Base-by-base conservation (phyloP, 495 filamentous ascomycete genomes). In the Penicillium paxilli region DNA sequence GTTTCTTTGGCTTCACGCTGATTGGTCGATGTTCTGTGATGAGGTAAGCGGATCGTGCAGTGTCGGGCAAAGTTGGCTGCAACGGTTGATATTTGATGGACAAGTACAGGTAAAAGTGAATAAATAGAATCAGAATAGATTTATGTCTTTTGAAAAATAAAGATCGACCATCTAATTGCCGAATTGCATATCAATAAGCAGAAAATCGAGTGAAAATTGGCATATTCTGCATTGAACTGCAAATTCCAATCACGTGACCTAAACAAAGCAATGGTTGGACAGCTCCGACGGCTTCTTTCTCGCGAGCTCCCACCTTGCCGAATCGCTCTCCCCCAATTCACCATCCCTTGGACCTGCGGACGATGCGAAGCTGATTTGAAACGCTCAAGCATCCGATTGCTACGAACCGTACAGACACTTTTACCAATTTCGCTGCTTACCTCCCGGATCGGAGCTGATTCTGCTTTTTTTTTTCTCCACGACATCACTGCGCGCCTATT, bases 1-100 rank as follows among this genome's bases (percentile, higher is more conserved):
- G 63, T 59, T 58, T 67, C 64, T 69, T 70, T 72, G 54, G 51
- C 56, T 16, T 20, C 47, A 22, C 32, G 44, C 49, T 72, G 66
- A 72, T 72, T 72, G 67, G 69, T 24, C 35, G 45, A 40, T n/a
- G n/a, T 26, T 1, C 2, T 5, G 1, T 42, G 55, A 22, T 67
- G 54, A 67, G 22, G 52, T 66, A 49, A 68, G 19, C 53, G 17
- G 12, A 20, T 11, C 25, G 21, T 26, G n/a, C 26, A 37, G 47
- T 24, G 14, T 17, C 19, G 38, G 9, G 44, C 26, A 42, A 2
- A 51, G 22, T 8, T 4, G 23, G 30, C 21, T 25, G 25, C 10
- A 51, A 25, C 21, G 26, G 21, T 16, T 11, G 6, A 38, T 19
- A 38, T 38, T n/a, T 3, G n/a, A 16, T 38, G 7, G 35, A 2